Evolutionary conservation across 192 early-diverging fungal genomes (phyloP).

Genomic region (Mortierella alpina): DNA sequence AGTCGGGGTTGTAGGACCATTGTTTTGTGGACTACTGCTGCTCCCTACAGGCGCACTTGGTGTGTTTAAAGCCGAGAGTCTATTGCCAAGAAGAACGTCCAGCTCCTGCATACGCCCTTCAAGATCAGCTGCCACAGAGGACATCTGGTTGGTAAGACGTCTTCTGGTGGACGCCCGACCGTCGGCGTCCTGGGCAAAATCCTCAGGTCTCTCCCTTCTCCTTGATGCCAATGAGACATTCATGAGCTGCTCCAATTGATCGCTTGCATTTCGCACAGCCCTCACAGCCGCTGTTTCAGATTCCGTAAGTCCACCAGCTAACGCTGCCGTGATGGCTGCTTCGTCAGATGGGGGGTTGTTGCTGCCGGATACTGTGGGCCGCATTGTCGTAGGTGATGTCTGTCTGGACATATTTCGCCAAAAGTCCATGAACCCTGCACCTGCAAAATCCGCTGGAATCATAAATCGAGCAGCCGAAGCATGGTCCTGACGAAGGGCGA

Average conservation of each 20-base stretch:
- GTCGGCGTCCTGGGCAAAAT: slow-evolving; percentile 7
- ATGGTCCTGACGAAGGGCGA: background rate
- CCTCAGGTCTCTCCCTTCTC: slow-evolving; percentile 38
- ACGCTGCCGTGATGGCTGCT: background rate
- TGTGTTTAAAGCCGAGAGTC: background rate
- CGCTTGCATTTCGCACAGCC: background rate
- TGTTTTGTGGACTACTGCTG: background rate
- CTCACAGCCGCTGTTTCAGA: slow-evolving; percentile 3
- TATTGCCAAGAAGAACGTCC: background rate
- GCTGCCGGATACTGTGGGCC: background rate
- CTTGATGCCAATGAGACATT: slow-evolving; percentile 2
- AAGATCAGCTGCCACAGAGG: background rate
- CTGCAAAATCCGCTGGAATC: slow-evolving; percentile 19
- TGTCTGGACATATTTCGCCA: slow-evolving; percentile 29
- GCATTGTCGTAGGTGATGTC: background rate
- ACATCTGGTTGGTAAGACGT: slow-evolving; percentile 7
- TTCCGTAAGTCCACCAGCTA: background rate
- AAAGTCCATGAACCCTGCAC: slow-evolving; percentile 24
- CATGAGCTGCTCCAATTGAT: background rate
- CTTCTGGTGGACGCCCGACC: slow-evolving; percentile 23
- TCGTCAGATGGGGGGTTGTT: background rate
- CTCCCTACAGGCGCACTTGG: no score
- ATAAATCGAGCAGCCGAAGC: slow-evolving; percentile 12
- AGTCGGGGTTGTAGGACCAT: background rate
- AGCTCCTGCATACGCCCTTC: slow-evolving; percentile 5